Conservation (phyloP, 805 yeast species). For the Schizosaccharomyces japonicus region DNA sequence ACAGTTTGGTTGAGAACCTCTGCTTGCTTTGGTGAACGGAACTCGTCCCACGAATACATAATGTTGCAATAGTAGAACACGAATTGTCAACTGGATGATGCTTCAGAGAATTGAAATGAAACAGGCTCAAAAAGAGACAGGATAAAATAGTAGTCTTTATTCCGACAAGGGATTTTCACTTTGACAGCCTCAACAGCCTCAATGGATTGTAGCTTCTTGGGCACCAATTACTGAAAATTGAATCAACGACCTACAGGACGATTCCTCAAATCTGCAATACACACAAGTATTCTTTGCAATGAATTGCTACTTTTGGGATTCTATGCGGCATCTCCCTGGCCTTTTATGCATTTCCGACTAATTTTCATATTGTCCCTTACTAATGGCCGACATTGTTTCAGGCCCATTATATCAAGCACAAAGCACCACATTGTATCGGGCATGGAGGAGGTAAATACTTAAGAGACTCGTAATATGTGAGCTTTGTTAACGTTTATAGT, state of each 20-base stretch:
- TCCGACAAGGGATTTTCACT: too few relatives aligned
- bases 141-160: too few relatives aligned
- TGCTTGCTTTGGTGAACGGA: neutral
- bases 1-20: neutral
- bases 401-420: neutral
- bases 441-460: conserved; percentile 1
- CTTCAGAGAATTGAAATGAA: too few relatives aligned
- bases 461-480: neutral
- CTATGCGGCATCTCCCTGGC: neutral
- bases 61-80: too few relatives aligned
- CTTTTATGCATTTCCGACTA: neutral
- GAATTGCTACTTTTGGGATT: neutral
- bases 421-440: neutral
- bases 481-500: conserved; percentile 1
- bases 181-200: too few relatives aligned
- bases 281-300: neutral
- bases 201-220: too few relatives aligned
- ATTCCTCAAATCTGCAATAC: too few relatives aligned
- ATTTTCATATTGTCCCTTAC: neutral
- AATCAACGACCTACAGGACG: too few relatives aligned
- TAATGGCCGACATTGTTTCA: neutral
- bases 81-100: too few relatives aligned
- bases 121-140: too few relatives aligned
- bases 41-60: conserved; percentile 1
- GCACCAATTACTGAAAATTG: too few relatives aligned